Percentiles rank a stretch among this genome's conserved stretches.
Evolutionary conservation across 352 stramenopile genomes (phyloP).

Genomic region (Globisporangium camurandrum): DNA sequence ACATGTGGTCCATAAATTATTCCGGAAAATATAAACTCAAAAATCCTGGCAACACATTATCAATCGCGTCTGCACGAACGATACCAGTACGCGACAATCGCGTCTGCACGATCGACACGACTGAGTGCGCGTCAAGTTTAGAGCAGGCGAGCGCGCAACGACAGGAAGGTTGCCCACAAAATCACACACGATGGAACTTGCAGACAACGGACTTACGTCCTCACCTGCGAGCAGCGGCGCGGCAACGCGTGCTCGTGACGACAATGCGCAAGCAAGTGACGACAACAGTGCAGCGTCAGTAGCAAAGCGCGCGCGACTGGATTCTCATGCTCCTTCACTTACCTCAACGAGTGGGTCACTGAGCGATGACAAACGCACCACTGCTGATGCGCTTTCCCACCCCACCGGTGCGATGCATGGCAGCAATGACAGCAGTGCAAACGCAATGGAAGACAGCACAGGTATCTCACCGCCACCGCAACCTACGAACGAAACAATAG

Average conservation of each 20-base stretch:
- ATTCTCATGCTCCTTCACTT: background rate
- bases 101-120: background rate
- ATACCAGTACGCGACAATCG: background rate
- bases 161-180: background rate
- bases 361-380: slow-evolving; percentile 7
- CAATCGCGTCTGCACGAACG: too few species aligned
- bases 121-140: background rate
- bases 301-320: slow-evolving; percentile 5
- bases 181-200: background rate
- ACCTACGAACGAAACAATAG: slow-evolving; percentile 20
- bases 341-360: background rate
- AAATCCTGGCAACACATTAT: too few species aligned
- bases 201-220: background rate
- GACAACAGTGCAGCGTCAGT: background rate
- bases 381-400: background rate
- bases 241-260: slow-evolving; percentile 3
- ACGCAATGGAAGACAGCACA: slow-evolving; percentile 14
- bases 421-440: background rate
- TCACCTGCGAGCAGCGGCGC: background rate
- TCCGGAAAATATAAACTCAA: too few species aligned
- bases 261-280: background rate
- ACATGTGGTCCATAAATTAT: too few species aligned
- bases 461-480: slow-evolving; percentile 19
- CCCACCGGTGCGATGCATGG: background rate
- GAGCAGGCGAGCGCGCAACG: slow-evolving; percentile 3